Evolutionary conservation across 352 stramenopile genomes (phyloP), one percentile per base, ranked within the genome.

Genomic region (Pythium sp.): DNA sequence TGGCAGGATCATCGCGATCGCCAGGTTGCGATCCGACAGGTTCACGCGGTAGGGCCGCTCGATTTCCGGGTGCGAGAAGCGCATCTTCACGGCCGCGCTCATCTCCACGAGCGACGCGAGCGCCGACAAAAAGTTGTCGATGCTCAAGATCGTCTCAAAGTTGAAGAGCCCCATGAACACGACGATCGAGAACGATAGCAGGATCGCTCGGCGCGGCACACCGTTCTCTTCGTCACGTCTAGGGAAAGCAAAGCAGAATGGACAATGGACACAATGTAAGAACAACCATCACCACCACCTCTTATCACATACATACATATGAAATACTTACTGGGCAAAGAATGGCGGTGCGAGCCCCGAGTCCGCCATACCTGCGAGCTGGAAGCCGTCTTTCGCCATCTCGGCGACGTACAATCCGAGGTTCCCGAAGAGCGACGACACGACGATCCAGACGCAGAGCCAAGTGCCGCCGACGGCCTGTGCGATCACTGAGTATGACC

Each of bases 41-140:
- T 87, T 87, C 30, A 92, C 82, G 57, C 80, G 78, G 70, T 91
- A 95, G 49, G 86, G 85, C 47, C 87, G 82, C 41, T 89, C 81
- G 59, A 93, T 82, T 41, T 91, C 75, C 2, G 84, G 84, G 65
- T 93, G 80, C 47, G 81, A 87, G 66, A 90, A 91, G 41, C 87
- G 87, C 77, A 95, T 87, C 38, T 82, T 79, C 49, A 93, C 81
- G 30, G 85, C 87, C 4, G 86, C 85, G 63, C 84, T 84, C 72
- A 93, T 89, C 63, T 95, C 87, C 6, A 92, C 80, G 18, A 95
- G 67, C 1, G 80, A 88, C 59, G 87, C 79, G 26, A 93, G 69
- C n/a, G 77, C 82, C 11, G 82, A 92, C 20, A 92, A 62, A 57
- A 95, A 91, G 70, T 95, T 95, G 67, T 92, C 84, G 28, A 95